Evolutionary conservation across 2,329 filamentous ascomycete species (phyloP), one percentile per base, ranked within the genome.

Genomic region (Passalora sequoiae): DNA sequence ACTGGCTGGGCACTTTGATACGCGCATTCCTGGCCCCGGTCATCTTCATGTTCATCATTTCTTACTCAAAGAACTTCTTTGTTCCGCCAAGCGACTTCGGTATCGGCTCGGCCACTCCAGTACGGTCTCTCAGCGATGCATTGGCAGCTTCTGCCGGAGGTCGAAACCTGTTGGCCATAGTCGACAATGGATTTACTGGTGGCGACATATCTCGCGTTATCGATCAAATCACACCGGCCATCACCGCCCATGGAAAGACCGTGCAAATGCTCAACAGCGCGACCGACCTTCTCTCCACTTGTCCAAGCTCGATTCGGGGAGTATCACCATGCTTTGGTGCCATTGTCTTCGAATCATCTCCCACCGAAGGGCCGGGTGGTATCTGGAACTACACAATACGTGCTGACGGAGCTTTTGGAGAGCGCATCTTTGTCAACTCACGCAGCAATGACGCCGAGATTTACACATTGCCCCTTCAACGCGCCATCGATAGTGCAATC

Each of bases 371-470:
- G 7, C 50, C 62, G 1, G 75, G 74, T 5, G 75, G 76, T 1
- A 65, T 77, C 32, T 95, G 89, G 89, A 94, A 92, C 65, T 96
- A 95, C 60, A 89, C 86, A 0, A 72, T 95, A 19, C 75, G 86
- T 44, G 81, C 81, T 2, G 89, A 95, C 60, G 83, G 83, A 25
- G 73, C 79, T 0, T 72, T 94, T 44, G 81, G 82, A 15, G 62
- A 66, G 6, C 77, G 75, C 42, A 80, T 94, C 48, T 74, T 83
- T 51, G 76, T 84, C 21, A 71, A 81, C 24, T 70, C 71, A n/a
- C 65, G 73, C 32, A 73, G 75, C 52, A 94, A 94, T 59, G 84
- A 87, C 61, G 79, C 78, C 36, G 75, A 95, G 64, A 71, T 91
- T 15, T 94, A 89, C 57, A 66, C 85, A 28, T 69, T 94, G 13